Base-by-base conservation (phyloP, 345 rosid genomes). In the Eucalyptus guilfoylei region DNA sequence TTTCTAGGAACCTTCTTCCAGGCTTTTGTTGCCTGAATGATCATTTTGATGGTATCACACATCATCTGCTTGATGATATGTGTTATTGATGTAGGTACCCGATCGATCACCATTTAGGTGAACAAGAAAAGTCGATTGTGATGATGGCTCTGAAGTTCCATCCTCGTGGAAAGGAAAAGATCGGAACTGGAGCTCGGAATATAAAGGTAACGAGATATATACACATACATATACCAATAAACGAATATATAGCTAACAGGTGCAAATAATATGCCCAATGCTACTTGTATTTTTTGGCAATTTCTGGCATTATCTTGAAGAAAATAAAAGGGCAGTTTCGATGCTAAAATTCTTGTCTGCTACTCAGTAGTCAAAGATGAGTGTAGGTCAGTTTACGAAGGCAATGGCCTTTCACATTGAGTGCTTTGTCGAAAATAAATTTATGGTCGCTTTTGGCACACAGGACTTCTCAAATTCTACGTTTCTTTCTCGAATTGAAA, bases 101-200 rank as follows among this genome's bases (percentile, higher is more conserved):
- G 37, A 90, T 95, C 60, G 90, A 94, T 92, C 95, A 93, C 9
- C 88, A 80, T 13, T 88, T 98, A 89, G 93, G 89, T 90, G 98
- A 94, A 80, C 55, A 80, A 9, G 99, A 96, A 89, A 92, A 92
- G 89, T 85, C 67, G 5, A 86, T 86, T 7, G 87, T 98, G 93
- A 92, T 88, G 93, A 92, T 62, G 93, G 97, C 94, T 24, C 89
- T 98, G 76, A 88, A 87, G 90, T 98, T 97, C 52, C 99, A 98
- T 90, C 99, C 99, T 45, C 95, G 93, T 67, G 88, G 91, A 58
- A 94, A 92, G 55, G 97, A 96, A 90, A 98, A 98, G 89, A 91
- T 97, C 12, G 99, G 99, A 92, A 60, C 89, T 54, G 99, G 97
- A 86, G 93, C 92, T 42, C 50, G 88, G 62, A 94, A 93, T 88